A percentile compares a stretch with the other conserved stretches of the same genome.
These are phyloP conservation scores for Polygonum maritimum DNA, from an alignment of 148 eudicot genomes.

Conservation along the genomic window DNA sequence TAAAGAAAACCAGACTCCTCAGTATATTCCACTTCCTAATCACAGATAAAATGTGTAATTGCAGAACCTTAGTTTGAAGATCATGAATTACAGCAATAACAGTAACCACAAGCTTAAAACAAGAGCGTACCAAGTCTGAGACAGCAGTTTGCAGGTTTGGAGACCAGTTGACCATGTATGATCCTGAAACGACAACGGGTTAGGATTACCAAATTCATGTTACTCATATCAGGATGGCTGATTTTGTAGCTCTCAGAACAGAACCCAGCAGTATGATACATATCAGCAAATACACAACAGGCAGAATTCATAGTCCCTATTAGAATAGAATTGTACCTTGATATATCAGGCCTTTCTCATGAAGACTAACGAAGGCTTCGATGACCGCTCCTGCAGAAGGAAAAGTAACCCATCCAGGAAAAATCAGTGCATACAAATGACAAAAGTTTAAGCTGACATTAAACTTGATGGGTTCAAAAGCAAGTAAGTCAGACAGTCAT, in stretches of 20 bases:
- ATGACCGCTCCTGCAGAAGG: slow-evolving; percentile 73
- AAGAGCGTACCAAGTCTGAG: slow-evolving; percentile 78
- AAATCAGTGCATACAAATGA: not conserved
- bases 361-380: slow-evolving; percentile 95
- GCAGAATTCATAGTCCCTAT: not conserved
- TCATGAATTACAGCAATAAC: not conserved
- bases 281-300: not conserved
- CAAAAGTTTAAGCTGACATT: not conserved
- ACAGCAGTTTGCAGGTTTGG: slow-evolving; percentile 97
- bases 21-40: slow-evolving; percentile 97
- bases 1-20: slow-evolving; percentile 95
- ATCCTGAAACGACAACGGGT: slow-evolving; percentile 51
- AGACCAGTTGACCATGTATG: slow-evolving; percentile 99
- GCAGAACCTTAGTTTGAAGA: not conserved
- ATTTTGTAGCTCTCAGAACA: not conserved
- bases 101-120: not conserved
- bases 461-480: not conserved
- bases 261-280: not conserved
- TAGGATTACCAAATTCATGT: not conserved
- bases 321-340: slow-evolving; percentile 46
- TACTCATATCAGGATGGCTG: not conserved
- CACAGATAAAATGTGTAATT: slow-evolving; percentile 11
- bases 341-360: slow-evolving; percentile 95
- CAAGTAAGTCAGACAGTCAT: not conserved
- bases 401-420: slow-evolving; percentile 15